phyloP scores from a whole-genome alignment of 2,329 filamentous ascomycete species.

The Claviceps humidiphila region DNA sequence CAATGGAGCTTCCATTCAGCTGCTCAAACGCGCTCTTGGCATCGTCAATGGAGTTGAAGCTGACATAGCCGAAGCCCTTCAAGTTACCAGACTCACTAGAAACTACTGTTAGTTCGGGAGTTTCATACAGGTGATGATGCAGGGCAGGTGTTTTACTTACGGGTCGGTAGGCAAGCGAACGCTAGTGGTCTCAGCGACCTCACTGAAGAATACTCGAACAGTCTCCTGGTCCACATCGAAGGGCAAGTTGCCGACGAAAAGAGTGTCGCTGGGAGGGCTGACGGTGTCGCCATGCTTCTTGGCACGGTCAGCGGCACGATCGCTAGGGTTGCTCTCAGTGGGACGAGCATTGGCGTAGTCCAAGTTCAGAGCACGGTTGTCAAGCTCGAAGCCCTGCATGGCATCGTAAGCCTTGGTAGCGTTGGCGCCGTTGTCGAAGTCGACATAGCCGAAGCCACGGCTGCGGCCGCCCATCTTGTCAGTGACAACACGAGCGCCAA shows the following conservation, averaged over 20 bases:
- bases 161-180: conserved; percentile 80
- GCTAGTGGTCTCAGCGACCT: conserved; percentile 57
- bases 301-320: conserved; percentile 51
- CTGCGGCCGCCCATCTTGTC: conserved; percentile 71
- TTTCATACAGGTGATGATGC: too few relatives aligned
- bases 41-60: conserved; percentile 70
- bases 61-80: conserved; percentile 90
- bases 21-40: conserved; percentile 60
- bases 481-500: conserved; percentile 65
- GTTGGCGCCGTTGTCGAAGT: conserved; percentile 57
- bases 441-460: conserved; percentile 88
- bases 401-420: conserved; percentile 60
- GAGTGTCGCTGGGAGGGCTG: conserved; percentile 70
- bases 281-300: conserved; percentile 63
- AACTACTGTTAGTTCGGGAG: background rate
- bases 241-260: conserved; percentile 84
- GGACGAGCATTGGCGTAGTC: conserved; percentile 62
- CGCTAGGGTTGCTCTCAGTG: conserved; percentile 35
- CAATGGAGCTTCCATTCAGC: conserved; percentile 53
- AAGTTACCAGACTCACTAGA: conserved; percentile 61
- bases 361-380: conserved; percentile 63
- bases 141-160: conserved; percentile 26
- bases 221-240: conserved; percentile 70
- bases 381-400: conserved; percentile 62
- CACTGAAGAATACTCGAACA: conserved; percentile 60